Evolutionary conservation across 352 stramenopile genomes (phyloP).

Genomic region (Globisporangium mamillatum): DNA sequence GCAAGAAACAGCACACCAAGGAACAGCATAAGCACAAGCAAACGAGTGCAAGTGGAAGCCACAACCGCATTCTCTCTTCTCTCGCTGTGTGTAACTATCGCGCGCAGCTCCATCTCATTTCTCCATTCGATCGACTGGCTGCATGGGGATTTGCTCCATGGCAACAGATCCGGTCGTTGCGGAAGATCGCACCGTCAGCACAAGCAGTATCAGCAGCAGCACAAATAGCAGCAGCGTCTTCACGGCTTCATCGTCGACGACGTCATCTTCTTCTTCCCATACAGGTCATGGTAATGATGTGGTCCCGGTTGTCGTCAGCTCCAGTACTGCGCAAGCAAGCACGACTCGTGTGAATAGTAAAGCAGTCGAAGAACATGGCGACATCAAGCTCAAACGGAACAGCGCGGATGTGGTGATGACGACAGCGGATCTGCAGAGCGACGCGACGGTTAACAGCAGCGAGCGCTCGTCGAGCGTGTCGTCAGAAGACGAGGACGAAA

Average conservation of each 20-base stretch:
- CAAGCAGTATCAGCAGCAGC: not conserved
- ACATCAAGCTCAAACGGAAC: not conserved
- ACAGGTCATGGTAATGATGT: not conserved
- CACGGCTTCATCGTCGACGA: not conserved
- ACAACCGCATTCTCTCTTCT: not conserved
- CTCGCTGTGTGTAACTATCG: not conserved
- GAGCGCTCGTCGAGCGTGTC: constrained; percentile 16
- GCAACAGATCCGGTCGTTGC: constrained; percentile 6
- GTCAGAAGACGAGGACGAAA: constrained; percentile 1
- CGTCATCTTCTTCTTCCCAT: not conserved
- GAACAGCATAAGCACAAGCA: not conserved
- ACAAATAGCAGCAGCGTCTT: not conserved
- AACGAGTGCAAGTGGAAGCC: not conserved
- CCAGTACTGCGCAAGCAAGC: not conserved
- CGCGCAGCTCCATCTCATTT: not conserved
- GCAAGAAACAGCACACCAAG: not conserved
- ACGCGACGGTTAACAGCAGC: constrained; percentile 17
- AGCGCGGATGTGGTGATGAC: not conserved
- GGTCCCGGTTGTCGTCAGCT: not conserved
- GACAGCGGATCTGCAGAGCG: constrained; percentile 13
- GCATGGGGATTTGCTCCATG: constrained; percentile 12
- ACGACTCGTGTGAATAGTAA: not conserved
- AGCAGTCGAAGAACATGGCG: not conserved
- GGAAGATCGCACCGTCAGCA: constrained; percentile 11
- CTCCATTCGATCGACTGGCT: constrained; percentile 4